phyloP scores from a whole-genome alignment of 2,329 filamentous ascomycete genomes.

The Diaporthe eres region DNA sequence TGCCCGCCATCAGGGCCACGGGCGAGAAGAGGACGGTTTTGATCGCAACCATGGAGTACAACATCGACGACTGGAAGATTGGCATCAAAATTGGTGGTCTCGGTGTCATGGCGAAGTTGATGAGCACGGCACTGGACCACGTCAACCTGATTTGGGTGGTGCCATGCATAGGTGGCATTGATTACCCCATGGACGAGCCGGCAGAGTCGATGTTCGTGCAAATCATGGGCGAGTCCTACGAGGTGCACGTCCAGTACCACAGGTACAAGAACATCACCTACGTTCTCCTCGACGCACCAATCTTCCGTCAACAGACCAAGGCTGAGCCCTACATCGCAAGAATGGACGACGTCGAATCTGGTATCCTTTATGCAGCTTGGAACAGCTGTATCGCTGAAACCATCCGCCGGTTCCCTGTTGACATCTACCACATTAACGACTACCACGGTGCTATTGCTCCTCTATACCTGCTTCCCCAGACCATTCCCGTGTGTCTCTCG shows the following conservation, averaged over 20 bases:
- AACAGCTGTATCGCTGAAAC: slow-evolving; percentile 77
- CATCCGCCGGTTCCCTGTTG: slow-evolving; percentile 69
- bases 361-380: slow-evolving; percentile 79
- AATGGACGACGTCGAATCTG: slow-evolving; percentile 77
- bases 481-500: slow-evolving; percentile 72
- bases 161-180: slow-evolving; percentile 73
- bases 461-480: slow-evolving; percentile 74
- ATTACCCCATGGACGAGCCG: slow-evolving; percentile 72
- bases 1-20: slow-evolving; percentile 41
- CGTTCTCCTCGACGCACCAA: slow-evolving; percentile 69
- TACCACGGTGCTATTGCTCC: slow-evolving; percentile 64
- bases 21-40: slow-evolving; percentile 65
- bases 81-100: slow-evolving; percentile 81
- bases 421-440: slow-evolving; percentile 57
- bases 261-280: slow-evolving; percentile 56
- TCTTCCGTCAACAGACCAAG: slow-evolving; percentile 74
- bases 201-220: slow-evolving; percentile 74
- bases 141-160: slow-evolving; percentile 77
- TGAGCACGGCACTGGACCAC: slow-evolving; percentile 75
- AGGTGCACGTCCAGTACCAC: slow-evolving; percentile 76
- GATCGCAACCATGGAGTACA: slow-evolving; percentile 80
- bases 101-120: slow-evolving; percentile 79
- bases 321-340: slow-evolving; percentile 74
- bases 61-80: slow-evolving; percentile 78
- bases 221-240: slow-evolving; percentile 72